Conservation (phyloP, 2,329 filamentous ascomycete species). For the Talaromyces sp. region DNA sequence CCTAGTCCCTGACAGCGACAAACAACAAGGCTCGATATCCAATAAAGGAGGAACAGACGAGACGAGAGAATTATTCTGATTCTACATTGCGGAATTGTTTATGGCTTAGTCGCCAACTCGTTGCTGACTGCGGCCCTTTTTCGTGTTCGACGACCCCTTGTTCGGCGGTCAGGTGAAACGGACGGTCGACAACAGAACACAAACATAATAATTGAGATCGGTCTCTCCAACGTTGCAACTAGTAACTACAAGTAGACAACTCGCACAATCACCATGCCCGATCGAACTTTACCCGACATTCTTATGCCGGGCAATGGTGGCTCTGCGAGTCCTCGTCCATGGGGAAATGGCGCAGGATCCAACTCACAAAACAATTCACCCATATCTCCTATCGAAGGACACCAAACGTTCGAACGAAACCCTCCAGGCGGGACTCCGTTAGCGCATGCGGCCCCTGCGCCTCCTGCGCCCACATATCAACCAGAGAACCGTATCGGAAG, state of each 20-base stretch:
- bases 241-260: background rate
- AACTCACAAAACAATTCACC: conserved; percentile 38
- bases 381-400: conserved; percentile 39
- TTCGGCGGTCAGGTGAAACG: conserved; percentile 17
- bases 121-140: conserved; percentile 12
- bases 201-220: background rate
- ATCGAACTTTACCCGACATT: conserved; percentile 41
- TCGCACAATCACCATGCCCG: conserved; percentile 35
- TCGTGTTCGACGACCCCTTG: conserved; percentile 14
- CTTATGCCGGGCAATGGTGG: conserved; percentile 43
- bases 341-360: conserved; percentile 36
- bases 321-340: conserved; percentile 31
- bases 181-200: conserved; percentile 4
- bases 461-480: conserved; percentile 12
- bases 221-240: background rate
- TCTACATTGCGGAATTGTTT: background rate
- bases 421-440: conserved; percentile 10
- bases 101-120: conserved; percentile 13
- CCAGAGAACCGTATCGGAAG: conserved; percentile 29
- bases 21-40: background rate
- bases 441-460: background rate
- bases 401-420: conserved; percentile 29
- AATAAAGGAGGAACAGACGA: background rate
- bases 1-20: conserved; percentile 4
- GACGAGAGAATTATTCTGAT: background rate